These are phyloP conservation scores for Eragrostis tef DNA, from an alignment of 202 grass and related monocot genomes.

Conservation along the genomic window DNA sequence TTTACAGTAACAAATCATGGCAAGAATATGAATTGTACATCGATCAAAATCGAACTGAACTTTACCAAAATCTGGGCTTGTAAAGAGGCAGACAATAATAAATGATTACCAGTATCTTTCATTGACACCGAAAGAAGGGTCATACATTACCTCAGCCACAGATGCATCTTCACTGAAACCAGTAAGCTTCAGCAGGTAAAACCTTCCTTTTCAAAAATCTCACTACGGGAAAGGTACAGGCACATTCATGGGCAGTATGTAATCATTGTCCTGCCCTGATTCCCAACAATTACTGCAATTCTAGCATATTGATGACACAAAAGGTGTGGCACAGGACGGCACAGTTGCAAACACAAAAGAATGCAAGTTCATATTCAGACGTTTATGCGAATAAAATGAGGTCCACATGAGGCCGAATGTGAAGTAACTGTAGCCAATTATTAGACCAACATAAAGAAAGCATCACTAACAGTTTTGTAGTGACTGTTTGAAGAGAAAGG, in stretches of 20 bases:
- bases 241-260: constrained; percentile 46
- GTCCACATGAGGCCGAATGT: constrained; percentile 35
- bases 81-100: too few species aligned
- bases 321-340: constrained; percentile 26
- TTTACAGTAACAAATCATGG: neutral
- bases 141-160: neutral
- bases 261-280: constrained; percentile 52
- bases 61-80: too few species aligned
- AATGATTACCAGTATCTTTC: neutral
- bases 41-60: neutral
- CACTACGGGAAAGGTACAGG: constrained; percentile 3
- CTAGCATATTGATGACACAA: constrained; percentile 47
- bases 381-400: constrained; percentile 37
- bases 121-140: neutral
- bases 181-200: neutral
- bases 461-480: constrained; percentile 51
- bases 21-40: too few species aligned
- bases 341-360: constrained; percentile 46
- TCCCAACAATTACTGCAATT: constrained; percentile 40
- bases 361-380: constrained; percentile 40
- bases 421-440: constrained; percentile 52
- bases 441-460: constrained; percentile 51
- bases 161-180: neutral
- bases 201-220: constrained; percentile 12
- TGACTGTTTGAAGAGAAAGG: constrained; percentile 43